Evolutionary conservation across 441 rosid genomes (phyloP).

Genomic region (Gossypium trilobum): DNA sequence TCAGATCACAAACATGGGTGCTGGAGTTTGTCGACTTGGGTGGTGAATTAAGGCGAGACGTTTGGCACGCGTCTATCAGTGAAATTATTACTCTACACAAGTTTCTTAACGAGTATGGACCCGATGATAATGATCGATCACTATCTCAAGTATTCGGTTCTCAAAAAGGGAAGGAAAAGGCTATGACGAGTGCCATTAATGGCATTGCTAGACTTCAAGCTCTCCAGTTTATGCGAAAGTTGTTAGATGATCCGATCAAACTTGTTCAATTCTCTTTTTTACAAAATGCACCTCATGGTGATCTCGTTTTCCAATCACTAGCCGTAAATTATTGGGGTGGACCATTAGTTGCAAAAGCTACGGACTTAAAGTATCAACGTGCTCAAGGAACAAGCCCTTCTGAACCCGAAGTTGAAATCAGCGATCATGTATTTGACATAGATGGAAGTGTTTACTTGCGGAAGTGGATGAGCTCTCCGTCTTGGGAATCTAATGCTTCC

Average conservation of each 20-base stretch:
- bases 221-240: constrained; percentile 68
- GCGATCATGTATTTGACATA: constrained; percentile 50
- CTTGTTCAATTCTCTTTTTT: constrained; percentile 79
- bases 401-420: constrained; percentile 37
- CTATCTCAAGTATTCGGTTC: constrained; percentile 64
- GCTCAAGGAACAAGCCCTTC: constrained; percentile 27
- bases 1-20: constrained; percentile 69
- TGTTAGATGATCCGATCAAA: constrained; percentile 81
- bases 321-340: constrained; percentile 89
- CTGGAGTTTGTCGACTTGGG: constrained; percentile 95
- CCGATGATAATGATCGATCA: constrained; percentile 50
- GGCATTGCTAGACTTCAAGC: constrained; percentile 82
- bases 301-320: constrained; percentile 66
- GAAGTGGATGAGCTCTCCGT: constrained; percentile 85
- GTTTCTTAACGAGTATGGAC: constrained; percentile 67
- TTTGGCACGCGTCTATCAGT: constrained; percentile 76
- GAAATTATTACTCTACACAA: constrained; percentile 79
- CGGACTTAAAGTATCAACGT: constrained; percentile 31
- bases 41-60: constrained; percentile 86
- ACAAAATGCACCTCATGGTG: constrained; percentile 67
- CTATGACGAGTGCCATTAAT: constrained; percentile 49
- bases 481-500: constrained; percentile 75
- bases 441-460: constrained; percentile 88
- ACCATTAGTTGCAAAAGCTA: constrained; percentile 48
- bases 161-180: constrained; percentile 70